A percentile compares a stretch with the other conserved stretches of the same genome.
Evolutionary conservation across 1,284 basidiomycete genomes (phyloP).

Genomic region (Thecaphora thlaspeos): DNA sequence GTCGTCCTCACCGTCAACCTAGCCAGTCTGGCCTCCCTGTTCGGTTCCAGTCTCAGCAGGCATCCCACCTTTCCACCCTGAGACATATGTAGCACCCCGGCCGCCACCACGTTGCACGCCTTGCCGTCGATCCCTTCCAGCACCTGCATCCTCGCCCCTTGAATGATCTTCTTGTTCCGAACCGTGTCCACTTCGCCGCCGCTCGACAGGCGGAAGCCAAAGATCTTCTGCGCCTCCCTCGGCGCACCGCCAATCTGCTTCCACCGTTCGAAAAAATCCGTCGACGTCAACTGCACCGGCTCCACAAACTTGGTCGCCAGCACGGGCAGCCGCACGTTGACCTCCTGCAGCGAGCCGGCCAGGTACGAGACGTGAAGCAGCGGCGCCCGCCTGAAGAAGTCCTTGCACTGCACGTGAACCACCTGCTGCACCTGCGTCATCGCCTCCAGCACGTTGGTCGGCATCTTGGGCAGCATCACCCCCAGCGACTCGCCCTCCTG

Average conservation of each 20-base stretch:
- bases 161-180: slow-evolving; percentile 73
- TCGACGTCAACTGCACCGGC: slow-evolving; percentile 75
- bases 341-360: slow-evolving; percentile 82
- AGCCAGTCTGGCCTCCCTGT: slow-evolving; percentile 89
- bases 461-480: slow-evolving; percentile 83
- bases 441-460: slow-evolving; percentile 72
- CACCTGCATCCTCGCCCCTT: slow-evolving; percentile 73
- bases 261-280: slow-evolving; percentile 97
- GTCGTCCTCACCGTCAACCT: slow-evolving; percentile 92
- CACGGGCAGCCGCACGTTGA: slow-evolving; percentile 81
- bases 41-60: slow-evolving; percentile 87
- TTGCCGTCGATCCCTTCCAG: slow-evolving; percentile 67
- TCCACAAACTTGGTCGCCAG: slow-evolving; percentile 89
- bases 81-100: slow-evolving; percentile 87
- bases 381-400: slow-evolving; percentile 74
- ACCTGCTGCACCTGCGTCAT: slow-evolving; percentile 89
- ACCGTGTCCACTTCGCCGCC: slow-evolving; percentile 71
- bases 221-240: slow-evolving; percentile 84
- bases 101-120: slow-evolving; percentile 79
- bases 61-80: slow-evolving; percentile 89
- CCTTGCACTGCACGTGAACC: slow-evolving; percentile 89
- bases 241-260: slow-evolving; percentile 89
- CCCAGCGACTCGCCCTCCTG: slow-evolving; percentile 71
- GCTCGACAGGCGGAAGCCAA: slow-evolving; percentile 69
- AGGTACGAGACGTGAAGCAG: slow-evolving; percentile 86